These are phyloP conservation scores for Xylaria scruposa DNA, from an alignment of 495 filamentous ascomycete species.

Conservation along the genomic window DNA sequence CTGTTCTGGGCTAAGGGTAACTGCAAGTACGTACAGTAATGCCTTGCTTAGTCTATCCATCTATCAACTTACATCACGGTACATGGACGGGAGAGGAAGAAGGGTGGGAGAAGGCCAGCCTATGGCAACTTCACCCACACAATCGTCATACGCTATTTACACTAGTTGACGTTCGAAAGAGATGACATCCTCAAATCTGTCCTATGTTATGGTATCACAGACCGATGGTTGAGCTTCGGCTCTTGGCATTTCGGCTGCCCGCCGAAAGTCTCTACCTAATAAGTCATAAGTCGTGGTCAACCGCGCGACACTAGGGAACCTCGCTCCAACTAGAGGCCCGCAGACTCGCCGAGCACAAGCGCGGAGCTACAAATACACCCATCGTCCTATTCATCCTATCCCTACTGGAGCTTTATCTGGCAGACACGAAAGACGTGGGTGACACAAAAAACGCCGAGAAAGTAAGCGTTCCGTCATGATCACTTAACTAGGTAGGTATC, in stretches of 20 bases:
- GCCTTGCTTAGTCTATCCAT: slow-evolving; percentile 15
- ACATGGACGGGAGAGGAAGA: slow-evolving; percentile 15
- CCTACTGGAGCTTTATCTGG: slow-evolving; percentile 14
- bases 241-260: slow-evolving; percentile 20
- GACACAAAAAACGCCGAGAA: slow-evolving; percentile 23
- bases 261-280: slow-evolving; percentile 14
- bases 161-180: slow-evolving; percentile 12
- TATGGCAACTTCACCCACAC: slow-evolving; percentile 6
- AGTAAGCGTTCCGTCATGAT: slow-evolving; percentile 20
- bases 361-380: not conserved
- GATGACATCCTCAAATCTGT: not conserved
- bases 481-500: slow-evolving; percentile 23
- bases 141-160: not conserved
- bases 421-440: slow-evolving; percentile 8
- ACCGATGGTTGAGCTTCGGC: not conserved
- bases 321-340: slow-evolving; percentile 25
- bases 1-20: slow-evolving; percentile 22
- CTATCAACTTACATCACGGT: not conserved
- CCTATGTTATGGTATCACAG: not conserved
- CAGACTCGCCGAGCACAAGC: slow-evolving; percentile 27
- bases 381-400: not conserved
- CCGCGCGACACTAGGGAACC: slow-evolving; percentile 20
- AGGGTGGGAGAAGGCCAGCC: slow-evolving; percentile 17
- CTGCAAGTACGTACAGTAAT: slow-evolving; percentile 24
- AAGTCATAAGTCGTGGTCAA: slow-evolving; percentile 13